phyloP scores from a whole-genome alignment of 1,284 basidiomycete species.

The Xerocomus minutiporus region DNA sequence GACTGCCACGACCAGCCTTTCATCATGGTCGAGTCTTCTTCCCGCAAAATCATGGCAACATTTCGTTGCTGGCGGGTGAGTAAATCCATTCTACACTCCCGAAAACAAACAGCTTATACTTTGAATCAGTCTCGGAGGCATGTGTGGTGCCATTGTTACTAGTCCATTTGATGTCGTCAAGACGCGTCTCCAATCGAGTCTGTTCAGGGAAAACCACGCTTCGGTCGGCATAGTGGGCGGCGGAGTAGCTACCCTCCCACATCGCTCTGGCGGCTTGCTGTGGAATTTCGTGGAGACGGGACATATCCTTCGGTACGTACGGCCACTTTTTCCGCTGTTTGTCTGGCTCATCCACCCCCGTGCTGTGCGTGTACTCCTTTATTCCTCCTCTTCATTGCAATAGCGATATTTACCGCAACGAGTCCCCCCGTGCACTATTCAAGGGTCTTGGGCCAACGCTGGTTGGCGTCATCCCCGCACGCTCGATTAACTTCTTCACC shows the following conservation, averaged over 20 bases:
- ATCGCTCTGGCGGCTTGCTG: slow-evolving; percentile 53
- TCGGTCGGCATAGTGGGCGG: slow-evolving; percentile 43
- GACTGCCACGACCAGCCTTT: slow-evolving; percentile 2
- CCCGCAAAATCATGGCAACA: slow-evolving; percentile 84
- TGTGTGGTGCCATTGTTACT: slow-evolving; percentile 96
- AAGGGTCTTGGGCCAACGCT: slow-evolving; percentile 93
- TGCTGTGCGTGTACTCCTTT: not conserved
- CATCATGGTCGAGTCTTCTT: slow-evolving; percentile 36
- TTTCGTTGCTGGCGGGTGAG: slow-evolving; percentile 83
- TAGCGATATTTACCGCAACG: slow-evolving; percentile 87
- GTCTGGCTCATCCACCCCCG: not conserved
- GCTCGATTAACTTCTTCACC: slow-evolving; percentile 97
- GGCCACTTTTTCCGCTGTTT: not conserved
- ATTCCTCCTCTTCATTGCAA: not conserved
- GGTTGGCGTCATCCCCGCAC: slow-evolving; percentile 91
- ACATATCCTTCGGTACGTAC: slow-evolving; percentile 75
- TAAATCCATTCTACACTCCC: slow-evolving; percentile 9
- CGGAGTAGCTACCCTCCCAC: slow-evolving; percentile 41
- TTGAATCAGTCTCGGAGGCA: slow-evolving; percentile 76
- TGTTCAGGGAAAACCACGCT: slow-evolving; percentile 66
- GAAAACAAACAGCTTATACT: not conserved
- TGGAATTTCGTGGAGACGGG: slow-evolving; percentile 96
- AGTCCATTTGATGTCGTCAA: slow-evolving; percentile 98
- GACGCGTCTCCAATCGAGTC: slow-evolving; percentile 89
- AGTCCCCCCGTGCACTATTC: slow-evolving; percentile 89